Evolutionary conservation across 2,329 filamentous ascomycete genomes (phyloP), one percentile per base, ranked within the genome.

Genomic region (Trichoderma oligosporum): DNA sequence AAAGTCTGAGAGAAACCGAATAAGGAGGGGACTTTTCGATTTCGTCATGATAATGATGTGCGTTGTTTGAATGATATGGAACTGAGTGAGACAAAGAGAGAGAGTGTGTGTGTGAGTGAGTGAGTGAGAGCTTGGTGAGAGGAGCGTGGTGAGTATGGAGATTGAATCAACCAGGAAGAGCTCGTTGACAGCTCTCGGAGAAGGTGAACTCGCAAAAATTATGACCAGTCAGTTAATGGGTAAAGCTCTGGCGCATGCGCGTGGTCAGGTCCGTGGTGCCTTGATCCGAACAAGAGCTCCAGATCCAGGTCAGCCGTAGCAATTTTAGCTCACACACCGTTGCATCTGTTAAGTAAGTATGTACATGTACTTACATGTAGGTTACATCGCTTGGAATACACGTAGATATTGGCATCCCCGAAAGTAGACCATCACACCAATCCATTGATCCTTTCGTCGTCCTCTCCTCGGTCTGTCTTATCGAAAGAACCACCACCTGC

Each of bases 1-100:
- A 58, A 86, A 82, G 71, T 89, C 85, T 36, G 80, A 78, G 11
- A 85, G 71, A 60, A 84, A 77, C 11, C 73, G 72, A 1, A 68
- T 65, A 16, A 72, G 62, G 1, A 61, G 61, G 3, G 69, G 71
- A n/a, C 61, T 70, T 9, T 63, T 60, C 3, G 64, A 53, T 12
- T 56, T 60, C 18, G 57, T 54, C 29, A 61, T 61, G 63, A 66
- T 68, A 11, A 20, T n/a, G 18, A 29, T 27, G 8, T 44, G 29
- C 11, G 38, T 7, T 44, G 3, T 27, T 12, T n/a, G 12, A 25
- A 25, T 12, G 24, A 11, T 20, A 12, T 18, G 8, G 11, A 1
- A 16, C 14, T 44, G 14, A 7, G 4, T 18, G 14, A 14, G 14
- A 16, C 16, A 2, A 18, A n/a, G 11, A 9, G 7, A 5, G 22